Conservation (phyloP, 2,329 filamentous ascomycete species). For the Sclerotinia glacialis region DNA sequence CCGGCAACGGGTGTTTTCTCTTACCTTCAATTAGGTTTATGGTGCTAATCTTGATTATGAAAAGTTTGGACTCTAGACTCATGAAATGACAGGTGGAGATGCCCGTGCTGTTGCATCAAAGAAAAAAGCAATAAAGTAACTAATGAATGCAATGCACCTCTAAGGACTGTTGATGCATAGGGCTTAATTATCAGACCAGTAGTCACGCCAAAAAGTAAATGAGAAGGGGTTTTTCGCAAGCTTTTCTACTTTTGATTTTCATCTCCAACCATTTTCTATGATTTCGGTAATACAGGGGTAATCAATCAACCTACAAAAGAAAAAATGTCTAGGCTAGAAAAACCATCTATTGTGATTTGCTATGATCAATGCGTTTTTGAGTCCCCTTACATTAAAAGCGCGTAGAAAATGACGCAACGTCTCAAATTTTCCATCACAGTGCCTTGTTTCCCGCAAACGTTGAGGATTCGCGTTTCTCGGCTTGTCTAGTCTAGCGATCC, state of each 20-base stretch:
- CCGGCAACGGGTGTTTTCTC: background rate
- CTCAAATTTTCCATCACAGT: background rate
- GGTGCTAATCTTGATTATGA: too few relatives aligned
- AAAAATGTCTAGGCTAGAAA: too few relatives aligned
- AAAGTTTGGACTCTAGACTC: background rate
- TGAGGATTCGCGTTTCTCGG: background rate
- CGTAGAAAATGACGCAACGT: too few relatives aligned
- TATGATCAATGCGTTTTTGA: too few relatives aligned
- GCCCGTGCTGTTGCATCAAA: background rate
- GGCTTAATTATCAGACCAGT: background rate
- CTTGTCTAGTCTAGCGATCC: background rate
- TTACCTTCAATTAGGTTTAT: too few relatives aligned
- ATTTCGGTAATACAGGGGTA: background rate
- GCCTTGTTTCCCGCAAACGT: background rate
- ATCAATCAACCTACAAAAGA: too few relatives aligned
- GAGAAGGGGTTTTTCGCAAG: slow-evolving; percentile 1
- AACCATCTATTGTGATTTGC: too few relatives aligned
- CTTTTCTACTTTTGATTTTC: background rate
- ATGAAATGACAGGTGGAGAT: background rate
- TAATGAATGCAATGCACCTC: background rate
- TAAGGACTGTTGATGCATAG: background rate
- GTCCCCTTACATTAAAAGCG: too few relatives aligned
- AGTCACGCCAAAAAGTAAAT: background rate
- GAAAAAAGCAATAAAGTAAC: background rate
- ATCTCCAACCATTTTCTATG: background rate